Evolutionary conservation across 805 yeast species (phyloP).

Genomic region (Wickerhamomyces rabaulensis): DNA sequence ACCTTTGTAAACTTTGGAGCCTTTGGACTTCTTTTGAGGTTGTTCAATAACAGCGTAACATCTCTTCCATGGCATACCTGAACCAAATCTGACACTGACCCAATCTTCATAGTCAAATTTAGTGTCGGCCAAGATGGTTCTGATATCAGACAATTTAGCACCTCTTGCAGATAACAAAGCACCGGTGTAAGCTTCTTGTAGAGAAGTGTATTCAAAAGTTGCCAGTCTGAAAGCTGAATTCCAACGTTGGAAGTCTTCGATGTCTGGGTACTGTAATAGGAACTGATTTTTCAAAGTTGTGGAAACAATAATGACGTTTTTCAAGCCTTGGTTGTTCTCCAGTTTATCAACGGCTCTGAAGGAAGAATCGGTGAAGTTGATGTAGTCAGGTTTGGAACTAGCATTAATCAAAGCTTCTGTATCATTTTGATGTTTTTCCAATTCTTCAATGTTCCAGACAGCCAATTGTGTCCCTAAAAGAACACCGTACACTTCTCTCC

Average conservation of each 20-base stretch:
- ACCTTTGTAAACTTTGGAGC: slow-evolving; percentile 35
- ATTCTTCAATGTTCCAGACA: slow-evolving; percentile 77
- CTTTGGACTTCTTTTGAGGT: slow-evolving; percentile 41
- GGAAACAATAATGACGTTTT: slow-evolving; percentile 76
- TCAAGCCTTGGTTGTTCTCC: slow-evolving; percentile 58
- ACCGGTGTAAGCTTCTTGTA: slow-evolving; percentile 96
- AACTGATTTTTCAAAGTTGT: slow-evolving; percentile 89
- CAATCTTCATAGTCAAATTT: slow-evolving; percentile 88
- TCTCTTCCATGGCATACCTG: slow-evolving; percentile 97
- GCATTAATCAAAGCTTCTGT: slow-evolving; percentile 46
- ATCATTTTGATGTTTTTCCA: slow-evolving; percentile 44
- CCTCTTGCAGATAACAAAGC: slow-evolving; percentile 92
- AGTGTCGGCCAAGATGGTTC: slow-evolving; percentile 78
- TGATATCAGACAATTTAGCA: slow-evolving; percentile 77
- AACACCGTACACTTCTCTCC: slow-evolving; percentile 93
- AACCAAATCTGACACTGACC: slow-evolving; percentile 91
- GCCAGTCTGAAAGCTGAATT: slow-evolving; percentile 77
- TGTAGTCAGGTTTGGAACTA: slow-evolving; percentile 75
- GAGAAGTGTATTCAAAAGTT: slow-evolving; percentile 69
- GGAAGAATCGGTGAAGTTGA: slow-evolving; percentile 87
- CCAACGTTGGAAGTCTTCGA: slow-evolving; percentile 68
- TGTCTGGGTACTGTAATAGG: slow-evolving; percentile 69
- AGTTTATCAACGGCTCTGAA: slow-evolving; percentile 66
- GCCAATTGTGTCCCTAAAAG: slow-evolving; percentile 89
- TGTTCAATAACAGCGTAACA: slow-evolving; percentile 89